Percentiles rank a stretch among this genome's conserved stretches.
phyloP scores from a whole-genome alignment of 306 rosid genomes.

The Neltuma alba region DNA sequence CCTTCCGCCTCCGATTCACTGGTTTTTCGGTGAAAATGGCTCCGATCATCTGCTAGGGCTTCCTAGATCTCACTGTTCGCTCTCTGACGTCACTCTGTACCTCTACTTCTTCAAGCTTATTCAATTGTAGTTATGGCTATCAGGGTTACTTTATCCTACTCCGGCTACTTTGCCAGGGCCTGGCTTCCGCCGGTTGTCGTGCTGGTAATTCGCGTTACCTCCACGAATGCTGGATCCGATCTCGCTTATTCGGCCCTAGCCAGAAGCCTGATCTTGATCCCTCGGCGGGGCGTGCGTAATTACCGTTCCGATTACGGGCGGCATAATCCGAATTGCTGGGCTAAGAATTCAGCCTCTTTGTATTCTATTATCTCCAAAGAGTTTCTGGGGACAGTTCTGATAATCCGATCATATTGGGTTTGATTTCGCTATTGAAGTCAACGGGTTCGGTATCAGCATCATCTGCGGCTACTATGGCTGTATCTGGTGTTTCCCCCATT shows the following conservation, averaged over 20 bases:
- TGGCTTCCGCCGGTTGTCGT: slow-evolving; percentile 70
- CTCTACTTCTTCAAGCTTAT: slow-evolving; percentile 39
- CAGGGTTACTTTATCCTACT: slow-evolving; percentile 71
- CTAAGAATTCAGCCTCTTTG: slow-evolving; percentile 39
- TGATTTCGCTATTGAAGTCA: slow-evolving; percentile 82
- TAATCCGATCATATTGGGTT: slow-evolving; percentile 66
- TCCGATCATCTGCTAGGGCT: slow-evolving; percentile 46
- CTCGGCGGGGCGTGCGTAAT: slow-evolving; percentile 47
- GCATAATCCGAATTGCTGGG: slow-evolving; percentile 38
- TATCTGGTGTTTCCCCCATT: slow-evolving; percentile 63
- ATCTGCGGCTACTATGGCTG: slow-evolving; percentile 51
- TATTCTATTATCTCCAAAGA: slow-evolving; percentile 64
- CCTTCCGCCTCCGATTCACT: slow-evolving; percentile 31
- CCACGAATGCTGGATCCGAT: slow-evolving; percentile 74
- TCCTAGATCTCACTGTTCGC: slow-evolving; percentile 21
- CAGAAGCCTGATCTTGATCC: slow-evolving; percentile 61
- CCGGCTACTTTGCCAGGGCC: slow-evolving; percentile 87
- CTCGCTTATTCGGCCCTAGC: slow-evolving; percentile 57
- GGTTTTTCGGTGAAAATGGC: slow-evolving; percentile 48
- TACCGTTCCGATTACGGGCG: slow-evolving; percentile 38
- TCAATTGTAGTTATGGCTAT: slow-evolving; percentile 64
- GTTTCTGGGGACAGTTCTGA: slow-evolving; percentile 48
- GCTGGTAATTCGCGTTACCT: slow-evolving; percentile 55
- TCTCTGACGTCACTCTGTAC: slow-evolving; percentile 51
- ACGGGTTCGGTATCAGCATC: slow-evolving; percentile 61